Evolutionary conservation across 2,329 filamentous ascomycete species (phyloP).

Genomic region (Waltergamsia citrina): DNA sequence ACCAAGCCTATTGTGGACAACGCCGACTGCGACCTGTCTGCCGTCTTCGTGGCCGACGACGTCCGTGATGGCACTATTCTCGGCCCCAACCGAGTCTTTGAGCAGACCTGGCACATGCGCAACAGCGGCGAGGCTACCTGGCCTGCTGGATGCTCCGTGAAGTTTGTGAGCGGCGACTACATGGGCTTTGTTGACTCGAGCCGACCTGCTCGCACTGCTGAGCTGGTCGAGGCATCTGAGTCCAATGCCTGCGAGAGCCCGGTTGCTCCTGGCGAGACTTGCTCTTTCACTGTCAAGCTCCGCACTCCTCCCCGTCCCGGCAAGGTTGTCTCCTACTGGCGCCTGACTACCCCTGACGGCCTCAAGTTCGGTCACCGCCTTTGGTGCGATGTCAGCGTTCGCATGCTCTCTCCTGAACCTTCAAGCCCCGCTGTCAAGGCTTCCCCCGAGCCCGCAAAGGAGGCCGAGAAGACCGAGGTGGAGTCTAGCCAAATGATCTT

Average conservation of each 20-base stretch:
- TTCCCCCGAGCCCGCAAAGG: slow-evolving; percentile 11
- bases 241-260: slow-evolving; percentile 65
- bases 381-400: slow-evolving; percentile 85
- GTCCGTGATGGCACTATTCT: slow-evolving; percentile 70
- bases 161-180: slow-evolving; percentile 88
- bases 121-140: slow-evolving; percentile 74
- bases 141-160: slow-evolving; percentile 84
- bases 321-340: slow-evolving; percentile 91
- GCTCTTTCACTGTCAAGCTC: slow-evolving; percentile 75
- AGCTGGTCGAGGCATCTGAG: slow-evolving; percentile 71
- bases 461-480: slow-evolving; percentile 12
- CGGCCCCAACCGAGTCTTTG: slow-evolving; percentile 62
- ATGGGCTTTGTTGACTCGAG: slow-evolving; percentile 86
- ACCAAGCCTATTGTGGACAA: slow-evolving; percentile 11
- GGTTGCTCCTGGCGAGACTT: slow-evolving; percentile 64
- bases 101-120: slow-evolving; percentile 84
- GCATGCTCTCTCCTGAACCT: slow-evolving; percentile 10
- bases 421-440: slow-evolving; percentile 22
- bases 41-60: slow-evolving; percentile 68
- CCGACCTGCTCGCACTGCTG: slow-evolving; percentile 67
- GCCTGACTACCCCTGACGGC: slow-evolving; percentile 72
- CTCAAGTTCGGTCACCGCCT: slow-evolving; percentile 83
- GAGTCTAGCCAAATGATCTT: slow-evolving; percentile 76
- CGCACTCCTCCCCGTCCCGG: slow-evolving; percentile 66
- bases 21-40: slow-evolving; percentile 29